phyloP scores from a whole-genome alignment of 2,329 filamentous ascomycete genomes.

The Aquanectria penicillioides region DNA sequence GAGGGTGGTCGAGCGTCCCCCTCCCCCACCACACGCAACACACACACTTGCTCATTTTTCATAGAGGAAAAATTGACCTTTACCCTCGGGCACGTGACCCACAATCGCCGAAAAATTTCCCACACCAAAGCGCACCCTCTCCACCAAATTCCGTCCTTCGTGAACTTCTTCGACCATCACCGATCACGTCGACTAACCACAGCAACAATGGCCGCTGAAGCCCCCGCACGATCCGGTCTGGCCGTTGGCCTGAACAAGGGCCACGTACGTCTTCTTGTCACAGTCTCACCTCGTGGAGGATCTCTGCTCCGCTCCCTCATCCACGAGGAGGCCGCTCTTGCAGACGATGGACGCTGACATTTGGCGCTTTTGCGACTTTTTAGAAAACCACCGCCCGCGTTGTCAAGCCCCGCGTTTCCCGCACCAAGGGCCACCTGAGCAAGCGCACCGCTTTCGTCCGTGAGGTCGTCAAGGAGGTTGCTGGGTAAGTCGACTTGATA shows the following conservation, averaged over 20 bases:
- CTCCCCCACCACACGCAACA: neutral
- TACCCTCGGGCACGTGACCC: constrained; percentile 46
- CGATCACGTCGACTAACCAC: constrained; percentile 44
- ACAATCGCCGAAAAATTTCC: constrained; percentile 38
- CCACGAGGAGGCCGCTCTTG: constrained; percentile 44
- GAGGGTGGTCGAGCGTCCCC: neutral
- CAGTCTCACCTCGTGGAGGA: constrained; percentile 80
- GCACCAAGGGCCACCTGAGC: constrained; percentile 94
- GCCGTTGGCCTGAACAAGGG: constrained; percentile 71
- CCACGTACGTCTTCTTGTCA: constrained; percentile 65
- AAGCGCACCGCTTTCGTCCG: constrained; percentile 97
- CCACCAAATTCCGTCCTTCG: constrained; percentile 34
- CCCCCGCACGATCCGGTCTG: constrained; percentile 66
- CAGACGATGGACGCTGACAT: constrained; percentile 73
- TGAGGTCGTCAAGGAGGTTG: constrained; percentile 98
- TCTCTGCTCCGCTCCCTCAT: constrained; percentile 62
- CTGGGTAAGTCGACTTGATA: constrained; percentile 77
- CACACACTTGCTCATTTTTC: neutral
- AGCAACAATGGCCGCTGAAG: constrained; percentile 68
- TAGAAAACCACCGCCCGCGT: constrained; percentile 87
- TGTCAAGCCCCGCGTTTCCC: constrained; percentile 80
- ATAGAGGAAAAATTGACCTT: constrained; percentile 19
- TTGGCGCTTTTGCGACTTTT: constrained; percentile 50
- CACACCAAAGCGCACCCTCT: constrained; percentile 28
- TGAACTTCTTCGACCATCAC: constrained; percentile 41